Conservation (phyloP, 768 basidiomycete species). For the Leccinum imitatum region DNA sequence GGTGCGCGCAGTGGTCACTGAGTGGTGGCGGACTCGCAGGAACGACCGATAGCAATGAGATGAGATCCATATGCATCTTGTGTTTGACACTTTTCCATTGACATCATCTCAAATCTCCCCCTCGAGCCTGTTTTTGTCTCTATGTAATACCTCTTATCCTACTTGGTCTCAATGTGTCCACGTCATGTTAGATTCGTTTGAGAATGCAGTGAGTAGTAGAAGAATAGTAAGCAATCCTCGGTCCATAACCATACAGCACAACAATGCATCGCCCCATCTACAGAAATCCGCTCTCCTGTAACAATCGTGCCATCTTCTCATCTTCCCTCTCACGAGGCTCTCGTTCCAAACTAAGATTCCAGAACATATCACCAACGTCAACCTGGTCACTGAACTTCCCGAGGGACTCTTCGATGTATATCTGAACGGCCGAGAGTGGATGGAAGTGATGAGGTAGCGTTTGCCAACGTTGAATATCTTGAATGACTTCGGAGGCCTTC, state of each 20-base stretch:
- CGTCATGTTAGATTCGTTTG: neutral
- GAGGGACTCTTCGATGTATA: constrained; percentile 78
- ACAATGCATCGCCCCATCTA: constrained; percentile 30
- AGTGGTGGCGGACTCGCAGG: neutral
- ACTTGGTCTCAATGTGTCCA: neutral
- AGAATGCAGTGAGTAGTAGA: constrained; percentile 3
- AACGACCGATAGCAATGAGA: neutral
- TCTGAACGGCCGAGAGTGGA: constrained; percentile 60
- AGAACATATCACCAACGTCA: constrained; percentile 75
- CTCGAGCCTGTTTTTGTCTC: neutral
- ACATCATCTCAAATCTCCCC: neutral
- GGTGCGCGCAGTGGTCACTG: neutral
- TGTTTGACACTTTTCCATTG: neutral
- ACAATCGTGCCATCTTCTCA: constrained; percentile 90
- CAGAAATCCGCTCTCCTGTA: constrained; percentile 88
- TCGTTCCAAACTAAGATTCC: constrained; percentile 80
- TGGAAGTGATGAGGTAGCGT: constrained; percentile 85
- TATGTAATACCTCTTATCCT: neutral
- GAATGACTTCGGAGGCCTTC: constrained; percentile 94
- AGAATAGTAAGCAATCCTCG: constrained; percentile 16
- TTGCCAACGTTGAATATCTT: constrained; percentile 97
- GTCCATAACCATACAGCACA: constrained; percentile 25
- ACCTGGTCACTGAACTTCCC: constrained; percentile 65
- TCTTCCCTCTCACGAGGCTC: constrained; percentile 96
- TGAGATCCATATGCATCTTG: neutral